These are phyloP conservation scores for Aspergillus phoenicis DNA, from an alignment of 2,329 filamentous ascomycete genomes.

Conservation along the genomic window DNA sequence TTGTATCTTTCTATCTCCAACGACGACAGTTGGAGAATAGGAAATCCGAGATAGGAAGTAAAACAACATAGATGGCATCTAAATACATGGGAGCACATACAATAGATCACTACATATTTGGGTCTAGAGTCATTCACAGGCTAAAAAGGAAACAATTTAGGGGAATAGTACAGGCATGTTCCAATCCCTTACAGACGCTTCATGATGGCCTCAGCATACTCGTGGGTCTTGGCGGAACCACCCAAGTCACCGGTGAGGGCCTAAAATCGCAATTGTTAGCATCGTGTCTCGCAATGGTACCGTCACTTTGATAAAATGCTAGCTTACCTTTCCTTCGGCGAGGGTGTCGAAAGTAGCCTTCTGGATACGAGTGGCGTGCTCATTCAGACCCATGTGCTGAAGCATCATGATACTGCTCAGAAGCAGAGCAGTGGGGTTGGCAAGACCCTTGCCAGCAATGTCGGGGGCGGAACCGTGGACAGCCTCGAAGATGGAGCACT, in stretches of 20 bases:
- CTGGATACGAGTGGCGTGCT: constrained; percentile 86
- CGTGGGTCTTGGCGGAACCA: constrained; percentile 91
- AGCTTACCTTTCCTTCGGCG: constrained; percentile 82
- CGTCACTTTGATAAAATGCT: too few relatives aligned
- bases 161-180: constrained; percentile 41
- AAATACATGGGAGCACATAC: constrained; percentile 38
- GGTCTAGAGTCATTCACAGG: constrained; percentile 42
- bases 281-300: neutral
- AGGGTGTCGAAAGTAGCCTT: constrained; percentile 93
- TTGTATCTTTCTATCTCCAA: neutral
- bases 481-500: constrained; percentile 99
- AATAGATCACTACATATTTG: constrained; percentile 41
- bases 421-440: constrained; percentile 95
- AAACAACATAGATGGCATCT: constrained; percentile 23
- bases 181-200: constrained; percentile 53
- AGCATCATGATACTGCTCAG: constrained; percentile 99
- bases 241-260: constrained; percentile 92
- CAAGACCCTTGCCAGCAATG: constrained; percentile 92
- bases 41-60: neutral
- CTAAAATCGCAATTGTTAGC: constrained; percentile 39
- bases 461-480: constrained; percentile 97
- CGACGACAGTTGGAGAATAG: neutral
- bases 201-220: constrained; percentile 94
- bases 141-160: constrained; percentile 34
- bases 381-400: constrained; percentile 90